Evolutionary conservation across 2,329 filamentous ascomycete species (phyloP).

Genomic region (Diaporthe australafricana): DNA sequence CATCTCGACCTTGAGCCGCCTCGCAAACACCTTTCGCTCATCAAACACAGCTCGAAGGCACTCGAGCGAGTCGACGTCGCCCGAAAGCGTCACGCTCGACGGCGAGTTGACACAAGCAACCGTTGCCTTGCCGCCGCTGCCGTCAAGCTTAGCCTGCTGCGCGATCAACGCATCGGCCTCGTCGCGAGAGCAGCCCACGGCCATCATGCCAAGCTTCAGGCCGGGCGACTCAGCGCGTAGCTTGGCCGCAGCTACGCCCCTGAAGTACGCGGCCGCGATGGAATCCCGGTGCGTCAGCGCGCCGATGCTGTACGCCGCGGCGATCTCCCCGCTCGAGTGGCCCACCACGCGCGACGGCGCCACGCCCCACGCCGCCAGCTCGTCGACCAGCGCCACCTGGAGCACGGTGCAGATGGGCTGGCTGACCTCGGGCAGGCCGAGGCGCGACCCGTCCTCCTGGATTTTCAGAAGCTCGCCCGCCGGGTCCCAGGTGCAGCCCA

Average conservation of each 20-base stretch:
- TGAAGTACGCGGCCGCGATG: constrained; percentile 35
- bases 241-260: constrained; percentile 27
- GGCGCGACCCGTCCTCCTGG: constrained; percentile 31
- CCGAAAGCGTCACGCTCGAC: constrained; percentile 49
- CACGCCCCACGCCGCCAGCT: constrained; percentile 39
- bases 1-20: constrained; percentile 37
- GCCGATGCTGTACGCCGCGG: constrained; percentile 36
- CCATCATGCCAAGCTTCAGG: constrained; percentile 34
- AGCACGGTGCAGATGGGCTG: constrained; percentile 49
- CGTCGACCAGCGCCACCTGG: constrained; percentile 46
- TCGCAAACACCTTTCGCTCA: constrained; percentile 44
- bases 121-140: constrained; percentile 27
- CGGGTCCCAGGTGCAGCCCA: constrained; percentile 34
- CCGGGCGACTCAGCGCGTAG: constrained; percentile 28
- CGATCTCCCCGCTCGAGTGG: constrained; percentile 42
- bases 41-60: constrained; percentile 39
- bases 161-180: constrained; percentile 30
- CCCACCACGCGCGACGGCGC: constrained; percentile 45
- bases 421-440: constrained; percentile 45
- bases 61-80: constrained; percentile 44
- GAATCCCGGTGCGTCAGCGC: constrained; percentile 33
- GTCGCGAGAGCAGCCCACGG: constrained; percentile 26
- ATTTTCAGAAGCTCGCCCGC: constrained; percentile 27
- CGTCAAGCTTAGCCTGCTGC: constrained; percentile 11
- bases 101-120: constrained; percentile 41